Base-by-base conservation (phyloP, 75 land plant species). In the Cunninghamia lanceolata region DNA sequence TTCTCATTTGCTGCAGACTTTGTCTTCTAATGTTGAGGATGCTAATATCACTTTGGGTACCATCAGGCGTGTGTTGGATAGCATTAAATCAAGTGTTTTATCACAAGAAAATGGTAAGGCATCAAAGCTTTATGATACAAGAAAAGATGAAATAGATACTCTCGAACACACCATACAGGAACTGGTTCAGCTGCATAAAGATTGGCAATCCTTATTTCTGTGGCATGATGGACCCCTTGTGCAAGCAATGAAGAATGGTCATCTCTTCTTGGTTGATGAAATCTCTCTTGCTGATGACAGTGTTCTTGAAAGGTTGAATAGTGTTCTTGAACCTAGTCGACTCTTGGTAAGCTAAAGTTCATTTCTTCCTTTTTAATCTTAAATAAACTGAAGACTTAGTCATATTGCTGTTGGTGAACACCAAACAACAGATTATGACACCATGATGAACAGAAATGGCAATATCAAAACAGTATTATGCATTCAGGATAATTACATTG, bases 151-250 rank as follows among this genome's bases (percentile, higher is more conserved):
- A 79, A 39, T 94, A 78, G 79, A 85, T 85, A n/a, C 16, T 45
- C 71, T 94, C 38, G 95, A 92, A 87, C 11, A 88, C 40, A 30
- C 88, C 14, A 84, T 73, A 79, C 43, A 50, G 71, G 90, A 96
- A 6, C 86, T 98, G 52, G 25, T 45, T 52, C 82, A 83, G 66
- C 85, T 96, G 40, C 92, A 95, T 32, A 83, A 85, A 82, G 90
- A 93, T 76, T 96, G 97, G 97, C 93, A 98, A 86, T 89, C 97
- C 10, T 92, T 98, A 71, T 98, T 97, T 84, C 75, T 84, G 45
- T 98, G 99, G 99, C 96, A 98, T 75, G 99, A 98, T 91, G 99
- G 99, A 34, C 99, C 99, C 35, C 97, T 98, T 63, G 94, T 98
- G 39, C 86, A 96, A 87, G 99, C 99, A 77, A 98, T 98, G 99